phyloP scores from a whole-genome alignment of 257 asterid genomes.

The Salvia hispanica region DNA sequence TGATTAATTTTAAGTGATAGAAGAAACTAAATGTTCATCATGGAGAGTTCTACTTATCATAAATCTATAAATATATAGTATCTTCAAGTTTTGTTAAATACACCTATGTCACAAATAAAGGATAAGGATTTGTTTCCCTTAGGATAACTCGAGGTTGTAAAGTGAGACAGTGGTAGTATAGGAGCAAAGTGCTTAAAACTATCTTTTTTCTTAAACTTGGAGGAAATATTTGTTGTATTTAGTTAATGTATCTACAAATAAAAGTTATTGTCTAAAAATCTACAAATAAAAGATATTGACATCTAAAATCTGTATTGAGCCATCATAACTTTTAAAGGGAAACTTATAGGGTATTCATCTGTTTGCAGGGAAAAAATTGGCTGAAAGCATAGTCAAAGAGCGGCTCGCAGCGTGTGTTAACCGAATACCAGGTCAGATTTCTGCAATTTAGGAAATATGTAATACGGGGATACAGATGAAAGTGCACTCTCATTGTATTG shows the following conservation, averaged over 20 bases:
- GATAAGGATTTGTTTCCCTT: no score
- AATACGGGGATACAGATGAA: not conserved
- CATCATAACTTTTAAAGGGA: not conserved
- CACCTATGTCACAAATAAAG: not conserved
- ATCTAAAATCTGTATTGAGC: no score
- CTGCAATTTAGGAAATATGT: not conserved
- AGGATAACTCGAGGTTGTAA: no score
- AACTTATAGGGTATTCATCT: slow-evolving; percentile 7
- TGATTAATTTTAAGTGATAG: slow-evolving; percentile 14
- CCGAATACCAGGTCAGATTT: slow-evolving; percentile 71
- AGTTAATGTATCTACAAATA: not conserved
- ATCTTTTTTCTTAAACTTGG: slow-evolving; percentile 3
- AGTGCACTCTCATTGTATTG: not conserved
- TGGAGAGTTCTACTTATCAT: not conserved
- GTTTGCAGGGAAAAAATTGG: slow-evolving; percentile 76
- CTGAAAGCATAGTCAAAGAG: slow-evolving; percentile 87
- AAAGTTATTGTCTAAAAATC: not conserved
- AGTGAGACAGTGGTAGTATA: not conserved
- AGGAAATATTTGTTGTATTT: not conserved
- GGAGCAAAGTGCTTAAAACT: not conserved
- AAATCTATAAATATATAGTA: not conserved
- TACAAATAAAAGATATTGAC: no score
- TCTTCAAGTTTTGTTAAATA: not conserved
- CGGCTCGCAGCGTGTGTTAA: slow-evolving; percentile 97
- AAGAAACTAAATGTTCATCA: slow-evolving; percentile 5